Percentiles rank a stretch among this genome's conserved stretches.
Conservation (phyloP, 768 basidiomycete species). For the Boletellus emodensis region DNA sequence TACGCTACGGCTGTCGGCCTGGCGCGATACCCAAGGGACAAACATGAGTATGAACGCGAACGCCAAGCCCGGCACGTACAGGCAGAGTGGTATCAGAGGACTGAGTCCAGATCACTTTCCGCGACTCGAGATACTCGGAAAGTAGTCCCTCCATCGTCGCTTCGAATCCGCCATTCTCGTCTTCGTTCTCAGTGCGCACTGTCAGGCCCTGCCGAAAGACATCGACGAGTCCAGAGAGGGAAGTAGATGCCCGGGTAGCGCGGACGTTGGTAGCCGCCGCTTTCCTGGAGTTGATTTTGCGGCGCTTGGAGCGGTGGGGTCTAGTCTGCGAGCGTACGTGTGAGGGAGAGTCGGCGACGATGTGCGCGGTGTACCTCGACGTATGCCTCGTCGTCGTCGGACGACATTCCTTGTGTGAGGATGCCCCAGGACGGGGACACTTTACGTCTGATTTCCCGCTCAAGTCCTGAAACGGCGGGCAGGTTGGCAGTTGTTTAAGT, state of each 20-base stretch:
- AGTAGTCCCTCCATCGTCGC: conserved; percentile 30
- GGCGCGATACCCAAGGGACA: neutral
- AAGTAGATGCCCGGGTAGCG: conserved; percentile 15
- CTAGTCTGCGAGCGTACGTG: conserved; percentile 2
- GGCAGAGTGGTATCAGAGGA: conserved; percentile 9
- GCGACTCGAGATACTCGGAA: conserved; percentile 33
- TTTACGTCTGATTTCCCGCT: no score
- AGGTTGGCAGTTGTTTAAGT: no score
- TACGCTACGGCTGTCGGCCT: conserved; percentile 9
- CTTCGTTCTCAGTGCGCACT: neutral
- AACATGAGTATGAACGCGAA: neutral
- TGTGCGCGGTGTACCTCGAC: conserved; percentile 12
- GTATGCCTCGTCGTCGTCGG: conserved; percentile 22
- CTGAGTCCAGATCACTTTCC: conserved; percentile 23
- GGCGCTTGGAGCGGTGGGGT: conserved; percentile 24
- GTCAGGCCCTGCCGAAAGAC: conserved; percentile 14
- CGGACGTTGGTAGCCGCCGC: conserved; percentile 4
- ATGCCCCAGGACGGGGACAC: no score
- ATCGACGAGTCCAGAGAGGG: conserved; percentile 16
- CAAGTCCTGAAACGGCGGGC: no score
- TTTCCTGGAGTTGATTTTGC: conserved; percentile 22
- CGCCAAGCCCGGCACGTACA: conserved; percentile 4
- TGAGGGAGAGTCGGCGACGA: neutral
- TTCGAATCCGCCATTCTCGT: conserved; percentile 31
- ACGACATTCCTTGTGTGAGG: neutral